phyloP scores from a whole-genome alignment of 345 rosid species.

The Syzygium oleosum region DNA sequence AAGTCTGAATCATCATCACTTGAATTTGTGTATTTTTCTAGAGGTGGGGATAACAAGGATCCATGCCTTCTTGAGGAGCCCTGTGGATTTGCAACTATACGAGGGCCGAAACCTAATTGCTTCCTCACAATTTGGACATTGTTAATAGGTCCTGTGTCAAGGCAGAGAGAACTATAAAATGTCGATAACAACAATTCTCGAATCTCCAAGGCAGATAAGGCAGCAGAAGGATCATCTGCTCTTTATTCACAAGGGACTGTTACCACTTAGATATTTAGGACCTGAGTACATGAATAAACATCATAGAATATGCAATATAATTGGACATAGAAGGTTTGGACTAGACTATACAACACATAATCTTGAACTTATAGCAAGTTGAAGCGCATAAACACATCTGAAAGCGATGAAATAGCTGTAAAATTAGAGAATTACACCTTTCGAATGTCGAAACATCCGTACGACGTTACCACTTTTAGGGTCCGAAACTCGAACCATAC shows the following conservation, averaged over 20 bases:
- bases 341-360: background rate
- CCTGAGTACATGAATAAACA: background rate
- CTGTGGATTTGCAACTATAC: constrained; percentile 10
- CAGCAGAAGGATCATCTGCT: background rate
- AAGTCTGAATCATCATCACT: constrained; percentile 27
- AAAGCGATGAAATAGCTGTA: background rate
- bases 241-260: background rate
- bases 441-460: constrained; percentile 51
- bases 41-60: constrained; percentile 43
- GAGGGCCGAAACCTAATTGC: constrained; percentile 10
- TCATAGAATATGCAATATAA: background rate
- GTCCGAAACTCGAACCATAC: constrained; percentile 62
- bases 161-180: background rate
- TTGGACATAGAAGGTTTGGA: background rate
- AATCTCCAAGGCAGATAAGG: background rate
- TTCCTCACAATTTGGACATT: constrained; percentile 49
- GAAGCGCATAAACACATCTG: background rate
- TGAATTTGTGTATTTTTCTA: constrained; percentile 41
- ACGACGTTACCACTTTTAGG: constrained; percentile 29
- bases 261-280: background rate
- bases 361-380: background rate
- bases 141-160: constrained; percentile 55
- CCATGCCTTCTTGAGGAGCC: constrained; percentile 46
- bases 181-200: background rate
- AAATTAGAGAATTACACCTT: constrained; percentile 33